Conservation (phyloP, 192 early-diverging fungal genomes). For the Funneliformis geosporum region DNA sequence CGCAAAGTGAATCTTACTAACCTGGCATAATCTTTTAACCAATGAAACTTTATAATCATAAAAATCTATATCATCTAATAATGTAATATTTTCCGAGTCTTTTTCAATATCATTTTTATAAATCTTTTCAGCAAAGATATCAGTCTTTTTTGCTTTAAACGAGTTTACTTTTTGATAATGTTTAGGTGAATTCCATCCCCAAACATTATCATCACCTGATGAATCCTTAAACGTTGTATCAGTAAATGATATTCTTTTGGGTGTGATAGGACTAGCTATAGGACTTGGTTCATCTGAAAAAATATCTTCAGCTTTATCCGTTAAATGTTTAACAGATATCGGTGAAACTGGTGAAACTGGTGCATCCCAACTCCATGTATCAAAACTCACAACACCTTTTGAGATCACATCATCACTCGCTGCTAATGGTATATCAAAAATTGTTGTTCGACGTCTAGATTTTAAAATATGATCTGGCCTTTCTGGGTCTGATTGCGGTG, state of each 20-base stretch:
- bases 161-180: not conserved
- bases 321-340: not conserved
- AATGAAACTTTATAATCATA: conserved; percentile 25
- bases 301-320: not conserved
- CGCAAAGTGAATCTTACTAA: not conserved
- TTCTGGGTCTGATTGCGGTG: conserved; percentile 8
- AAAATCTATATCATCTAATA: conserved; percentile 29
- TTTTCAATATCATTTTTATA: not conserved
- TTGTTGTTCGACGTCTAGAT: conserved; percentile 19
- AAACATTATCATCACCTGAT: not conserved
- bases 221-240: not conserved
- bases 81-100: conserved; percentile 2
- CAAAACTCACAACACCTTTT: conserved; percentile 22
- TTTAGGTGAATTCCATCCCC: conserved; percentile 1
- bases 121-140: not conserved
- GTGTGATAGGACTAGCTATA: not conserved
- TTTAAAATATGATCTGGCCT: conserved; percentile 11
- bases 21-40: conserved; percentile 25
- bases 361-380: conserved; percentile 29
- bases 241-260: not conserved
- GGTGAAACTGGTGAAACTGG: not conserved
- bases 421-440: conserved; percentile 24
- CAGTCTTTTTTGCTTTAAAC: not conserved
- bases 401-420: conserved; percentile 14
- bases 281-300: conserved; percentile 9